Conservation (phyloP, 305 asterid genomes). For the Ilex paraguariensis region DNA sequence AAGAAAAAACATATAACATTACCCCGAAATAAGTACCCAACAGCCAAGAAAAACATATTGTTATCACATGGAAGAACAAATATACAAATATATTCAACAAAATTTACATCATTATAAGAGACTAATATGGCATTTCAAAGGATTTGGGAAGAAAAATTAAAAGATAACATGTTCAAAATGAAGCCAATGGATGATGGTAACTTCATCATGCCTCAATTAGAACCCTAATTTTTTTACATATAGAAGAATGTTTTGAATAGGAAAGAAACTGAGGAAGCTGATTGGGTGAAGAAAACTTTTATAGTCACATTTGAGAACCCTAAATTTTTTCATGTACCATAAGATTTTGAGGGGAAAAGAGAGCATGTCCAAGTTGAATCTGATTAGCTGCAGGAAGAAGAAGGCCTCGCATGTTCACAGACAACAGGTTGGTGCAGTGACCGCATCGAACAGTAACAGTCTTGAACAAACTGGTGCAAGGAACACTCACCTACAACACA, state of each 20-base stretch:
- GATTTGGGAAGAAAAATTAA: too few relatives aligned
- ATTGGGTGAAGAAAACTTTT: too few relatives aligned
- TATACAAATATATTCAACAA: too few relatives aligned
- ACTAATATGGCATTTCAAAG: too few relatives aligned
- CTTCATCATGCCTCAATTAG: too few relatives aligned
- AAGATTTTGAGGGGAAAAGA: conserved; percentile 89
- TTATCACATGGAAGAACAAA: too few relatives aligned
- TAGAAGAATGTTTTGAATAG: neutral
- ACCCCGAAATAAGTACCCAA: too few relatives aligned
- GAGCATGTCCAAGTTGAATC: conserved; percentile 76
- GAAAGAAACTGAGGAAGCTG: neutral
- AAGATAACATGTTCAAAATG: too few relatives aligned
- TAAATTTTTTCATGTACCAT: conserved; percentile 38
- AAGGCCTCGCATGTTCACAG: conserved; percentile 80
- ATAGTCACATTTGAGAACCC: conserved; percentile 18
- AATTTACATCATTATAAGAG: too few relatives aligned
- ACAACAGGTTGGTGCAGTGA: conserved; percentile 91
- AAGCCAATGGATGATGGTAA: too few relatives aligned
- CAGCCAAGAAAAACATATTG: too few relatives aligned
- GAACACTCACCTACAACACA: conserved; percentile 72
- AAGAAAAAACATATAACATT: too few relatives aligned
- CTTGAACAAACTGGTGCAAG: conserved; percentile 92
- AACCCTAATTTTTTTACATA: conserved; percentile 16
- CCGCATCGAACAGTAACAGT: conserved; percentile 96
- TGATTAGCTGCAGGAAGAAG: conserved; percentile 80